Conservation (phyloP, 768 basidiomycete genomes). For the Pisolithus sp. region DNA sequence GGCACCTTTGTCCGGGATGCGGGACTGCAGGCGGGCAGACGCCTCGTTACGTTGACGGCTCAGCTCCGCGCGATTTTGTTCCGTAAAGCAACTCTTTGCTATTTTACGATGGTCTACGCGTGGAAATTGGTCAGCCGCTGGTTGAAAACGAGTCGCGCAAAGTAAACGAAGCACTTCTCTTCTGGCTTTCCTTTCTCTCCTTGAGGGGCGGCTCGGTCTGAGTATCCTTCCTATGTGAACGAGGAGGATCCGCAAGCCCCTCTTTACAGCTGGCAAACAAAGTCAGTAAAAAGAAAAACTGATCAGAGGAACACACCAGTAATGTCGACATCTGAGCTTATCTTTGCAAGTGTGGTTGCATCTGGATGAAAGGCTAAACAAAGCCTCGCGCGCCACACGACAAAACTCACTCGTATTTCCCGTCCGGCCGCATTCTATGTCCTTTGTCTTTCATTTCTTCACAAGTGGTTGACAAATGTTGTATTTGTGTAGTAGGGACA, state of each 20-base stretch:
- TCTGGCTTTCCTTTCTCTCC: not conserved
- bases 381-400: not conserved
- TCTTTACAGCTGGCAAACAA: slow-evolving; percentile 58
- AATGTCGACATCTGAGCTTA: slow-evolving; percentile 67
- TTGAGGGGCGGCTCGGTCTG: slow-evolving; percentile 6
- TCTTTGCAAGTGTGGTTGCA: slow-evolving; percentile 81
- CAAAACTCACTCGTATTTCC: slow-evolving; percentile 50
- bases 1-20: slow-evolving; percentile 35
- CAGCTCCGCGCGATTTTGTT: slow-evolving; percentile 40
- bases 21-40: slow-evolving; percentile 34
- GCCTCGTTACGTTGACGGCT: slow-evolving; percentile 35
- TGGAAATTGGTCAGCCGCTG: not conserved
- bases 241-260: slow-evolving; percentile 51
- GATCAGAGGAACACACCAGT: slow-evolving; percentile 47
- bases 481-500: not conserved
- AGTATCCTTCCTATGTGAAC: slow-evolving; percentile 29
- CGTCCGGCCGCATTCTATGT: slow-evolving; percentile 48
- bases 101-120: not conserved
- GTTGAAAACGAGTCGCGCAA: not conserved
- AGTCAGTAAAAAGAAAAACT: slow-evolving; percentile 5
- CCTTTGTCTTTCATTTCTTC: slow-evolving; percentile 3
- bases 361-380: slow-evolving; percentile 29
- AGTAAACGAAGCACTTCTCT: slow-evolving; percentile 1
- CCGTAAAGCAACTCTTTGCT: slow-evolving; percentile 20
- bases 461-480: not conserved